phyloP scores from a whole-genome alignment of 805 yeast genomes.

The Candida anglica region DNA sequence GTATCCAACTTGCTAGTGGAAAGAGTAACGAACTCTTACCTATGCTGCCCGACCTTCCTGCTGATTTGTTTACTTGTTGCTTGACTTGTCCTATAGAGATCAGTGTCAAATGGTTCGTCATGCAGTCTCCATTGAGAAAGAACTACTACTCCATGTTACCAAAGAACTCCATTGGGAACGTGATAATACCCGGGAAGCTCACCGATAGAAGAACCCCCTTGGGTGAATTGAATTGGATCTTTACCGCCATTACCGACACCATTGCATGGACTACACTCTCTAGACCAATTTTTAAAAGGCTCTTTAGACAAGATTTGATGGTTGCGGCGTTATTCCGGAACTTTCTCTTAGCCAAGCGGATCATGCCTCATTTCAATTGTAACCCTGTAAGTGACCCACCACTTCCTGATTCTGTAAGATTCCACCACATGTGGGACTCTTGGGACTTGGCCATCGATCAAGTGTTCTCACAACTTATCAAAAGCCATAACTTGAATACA shows the following conservation, averaged over 20 bases:
- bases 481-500: conserved; percentile 14
- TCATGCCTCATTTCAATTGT: conserved; percentile 90
- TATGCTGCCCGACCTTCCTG: conserved; percentile 92
- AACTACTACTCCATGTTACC: conserved; percentile 47
- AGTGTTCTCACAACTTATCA: conserved; percentile 68
- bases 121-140: conserved; percentile 68
- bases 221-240: conserved; percentile 96
- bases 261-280: conserved; percentile 95
- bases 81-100: conserved; percentile 94
- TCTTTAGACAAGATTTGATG: conserved; percentile 93
- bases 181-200: conserved; percentile 82
- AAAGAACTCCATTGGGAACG: conserved; percentile 46
- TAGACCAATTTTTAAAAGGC: conserved; percentile 79
- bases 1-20: conserved; percentile 93
- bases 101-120: conserved; percentile 84
- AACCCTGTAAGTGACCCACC: conserved; percentile 95
- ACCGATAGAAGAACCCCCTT: conserved; percentile 93
- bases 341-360: conserved; percentile 84
- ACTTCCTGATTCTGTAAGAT: conserved; percentile 73
- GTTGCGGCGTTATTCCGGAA: conserved; percentile 95
- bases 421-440: conserved; percentile 94
- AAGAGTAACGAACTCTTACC: conserved; percentile 80
- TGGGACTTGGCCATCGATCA: conserved; percentile 98
- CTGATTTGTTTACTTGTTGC: conserved; percentile 93
- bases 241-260: conserved; percentile 96